A percentile compares a stretch with the other conserved stretches of the same genome.
phyloP scores from a whole-genome alignment of 1,284 basidiomycete species.

The Trichosporon faecale region DNA sequence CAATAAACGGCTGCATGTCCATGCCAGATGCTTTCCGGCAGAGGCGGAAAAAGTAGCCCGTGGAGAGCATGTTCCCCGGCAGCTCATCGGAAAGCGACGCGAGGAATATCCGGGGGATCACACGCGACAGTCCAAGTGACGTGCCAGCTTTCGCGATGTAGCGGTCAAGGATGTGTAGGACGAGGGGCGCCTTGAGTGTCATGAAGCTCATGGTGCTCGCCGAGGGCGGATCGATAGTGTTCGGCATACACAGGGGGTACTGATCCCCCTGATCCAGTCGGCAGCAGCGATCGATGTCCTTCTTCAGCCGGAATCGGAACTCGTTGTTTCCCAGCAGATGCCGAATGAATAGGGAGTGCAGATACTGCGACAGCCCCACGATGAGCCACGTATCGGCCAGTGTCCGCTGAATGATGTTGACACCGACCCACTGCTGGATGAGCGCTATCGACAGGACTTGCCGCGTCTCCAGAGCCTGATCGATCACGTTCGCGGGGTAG shows the following conservation, averaged over 20 bases:
- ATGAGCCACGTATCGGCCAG: conserved; percentile 96
- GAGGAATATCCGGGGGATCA: conserved; percentile 91
- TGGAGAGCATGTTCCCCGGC: conserved; percentile 79
- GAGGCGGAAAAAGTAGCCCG: conserved; percentile 82
- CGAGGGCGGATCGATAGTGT: conserved; percentile 75
- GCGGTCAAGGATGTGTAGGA: conserved; percentile 92
- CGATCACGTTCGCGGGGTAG: conserved; percentile 83
- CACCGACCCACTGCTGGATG: conserved; percentile 94
- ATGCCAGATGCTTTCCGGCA: conserved; percentile 92
- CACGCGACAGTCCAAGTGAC: conserved; percentile 86
- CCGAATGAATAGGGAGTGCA: conserved; percentile 82
- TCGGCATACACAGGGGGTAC: conserved; percentile 91
- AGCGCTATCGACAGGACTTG: conserved; percentile 82
- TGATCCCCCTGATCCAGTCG: conserved; percentile 83
- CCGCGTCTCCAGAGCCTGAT: conserved; percentile 88
- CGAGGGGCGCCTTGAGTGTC: conserved; percentile 90
- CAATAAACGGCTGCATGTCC: conserved; percentile 83
- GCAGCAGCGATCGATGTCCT: conserved; percentile 92
- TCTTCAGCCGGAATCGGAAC: conserved; percentile 90
- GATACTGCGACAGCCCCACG: conserved; percentile 86
- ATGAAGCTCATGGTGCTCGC: conserved; percentile 74
- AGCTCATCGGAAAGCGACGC: conserved; percentile 91
- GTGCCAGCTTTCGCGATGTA: conserved; percentile 92
- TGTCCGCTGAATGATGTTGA: conserved; percentile 93
- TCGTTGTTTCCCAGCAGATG: conserved; percentile 94